These are phyloP conservation scores for Lepidium campestre DNA, from an alignment of 441 rosid genomes.

Conservation along the genomic window DNA sequence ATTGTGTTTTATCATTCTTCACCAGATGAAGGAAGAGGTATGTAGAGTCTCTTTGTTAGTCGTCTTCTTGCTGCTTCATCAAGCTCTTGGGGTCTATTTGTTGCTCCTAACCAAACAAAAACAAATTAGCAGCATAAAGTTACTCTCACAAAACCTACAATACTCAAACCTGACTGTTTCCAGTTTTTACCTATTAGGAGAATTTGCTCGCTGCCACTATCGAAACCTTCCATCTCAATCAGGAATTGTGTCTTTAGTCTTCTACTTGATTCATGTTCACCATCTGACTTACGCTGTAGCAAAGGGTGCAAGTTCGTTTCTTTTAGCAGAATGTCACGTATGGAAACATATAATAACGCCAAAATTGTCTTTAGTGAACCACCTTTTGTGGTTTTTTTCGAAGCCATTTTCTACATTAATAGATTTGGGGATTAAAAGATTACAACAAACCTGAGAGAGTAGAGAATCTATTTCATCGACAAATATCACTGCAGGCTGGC, in stretches of 20 bases:
- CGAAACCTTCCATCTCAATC: constrained; percentile 98
- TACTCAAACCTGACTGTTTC: neutral
- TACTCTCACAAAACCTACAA: neutral
- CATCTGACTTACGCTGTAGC: constrained; percentile 91
- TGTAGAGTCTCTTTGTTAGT: constrained; percentile 86
- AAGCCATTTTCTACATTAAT: neutral
- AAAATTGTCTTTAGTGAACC: constrained; percentile 26
- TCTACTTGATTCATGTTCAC: constrained; percentile 96
- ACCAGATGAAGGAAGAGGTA: constrained; percentile 95
- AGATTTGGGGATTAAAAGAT: neutral
- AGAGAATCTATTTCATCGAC: constrained; percentile 96
- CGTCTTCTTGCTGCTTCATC: constrained; percentile 97
- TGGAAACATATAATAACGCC: neutral
- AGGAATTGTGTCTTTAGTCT: constrained; percentile 93
- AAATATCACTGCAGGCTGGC: constrained; percentile 97
- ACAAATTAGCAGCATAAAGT: neutral
- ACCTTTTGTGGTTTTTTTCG: neutral
- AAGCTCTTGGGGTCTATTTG: constrained; percentile 96
- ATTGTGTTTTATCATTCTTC: constrained; percentile 4
- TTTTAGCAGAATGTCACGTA: constrained; percentile 1
- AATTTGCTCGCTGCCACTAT: constrained; percentile 79
- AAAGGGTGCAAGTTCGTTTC: constrained; percentile 1
- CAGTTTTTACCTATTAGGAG: constrained; percentile 73
- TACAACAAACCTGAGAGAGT: constrained; percentile 70
- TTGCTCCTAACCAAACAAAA: constrained; percentile 62